Conservation (phyloP, 176 grass and related monocot genomes). For the Oropetium thomaeum region DNA sequence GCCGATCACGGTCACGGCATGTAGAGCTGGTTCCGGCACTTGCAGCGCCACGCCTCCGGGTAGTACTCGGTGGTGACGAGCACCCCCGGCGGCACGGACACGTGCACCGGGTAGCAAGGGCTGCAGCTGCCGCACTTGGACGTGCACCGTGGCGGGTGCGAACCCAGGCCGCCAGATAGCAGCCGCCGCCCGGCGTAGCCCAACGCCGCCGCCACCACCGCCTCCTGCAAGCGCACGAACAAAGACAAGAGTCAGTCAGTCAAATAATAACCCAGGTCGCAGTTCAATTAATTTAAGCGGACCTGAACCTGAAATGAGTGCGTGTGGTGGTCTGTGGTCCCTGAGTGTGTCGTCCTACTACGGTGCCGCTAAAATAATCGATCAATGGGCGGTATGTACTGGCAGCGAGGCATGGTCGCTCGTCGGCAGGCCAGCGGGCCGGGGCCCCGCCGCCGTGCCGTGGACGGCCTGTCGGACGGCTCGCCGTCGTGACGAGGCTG, state of each 20-base stretch:
- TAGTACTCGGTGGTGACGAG: constrained; percentile 79
- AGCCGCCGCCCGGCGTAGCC: constrained; percentile 16
- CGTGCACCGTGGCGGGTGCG: constrained; percentile 68
- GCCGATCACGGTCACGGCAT: constrained; percentile 44
- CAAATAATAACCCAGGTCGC: neutral
- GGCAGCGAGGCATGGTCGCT: constrained; percentile 1
- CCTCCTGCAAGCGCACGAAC: neutral
- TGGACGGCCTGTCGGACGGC: constrained; percentile 25
- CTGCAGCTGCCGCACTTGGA: constrained; percentile 78
- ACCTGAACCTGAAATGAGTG: neutral
- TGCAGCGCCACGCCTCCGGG: constrained; percentile 93
- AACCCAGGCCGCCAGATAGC: constrained; percentile 49
- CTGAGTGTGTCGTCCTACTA: neutral
- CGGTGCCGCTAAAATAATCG: neutral
- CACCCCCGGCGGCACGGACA: constrained; percentile 63
- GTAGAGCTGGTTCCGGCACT: constrained; percentile 79
- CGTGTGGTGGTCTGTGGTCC: neutral
- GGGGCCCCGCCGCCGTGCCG: constrained; percentile 21
- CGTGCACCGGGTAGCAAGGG: constrained; percentile 74
- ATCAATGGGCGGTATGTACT: neutral
- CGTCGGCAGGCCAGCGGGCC: neutral
- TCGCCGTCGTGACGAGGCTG: neutral
- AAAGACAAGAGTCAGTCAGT: neutral
- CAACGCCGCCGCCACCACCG: neutral
- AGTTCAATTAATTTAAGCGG: neutral